A percentile compares a stretch with the other conserved stretches of the same genome.
phyloP scores from a whole-genome alignment of 2,329 filamentous ascomycete species.

The Meredithiella fracta region DNA sequence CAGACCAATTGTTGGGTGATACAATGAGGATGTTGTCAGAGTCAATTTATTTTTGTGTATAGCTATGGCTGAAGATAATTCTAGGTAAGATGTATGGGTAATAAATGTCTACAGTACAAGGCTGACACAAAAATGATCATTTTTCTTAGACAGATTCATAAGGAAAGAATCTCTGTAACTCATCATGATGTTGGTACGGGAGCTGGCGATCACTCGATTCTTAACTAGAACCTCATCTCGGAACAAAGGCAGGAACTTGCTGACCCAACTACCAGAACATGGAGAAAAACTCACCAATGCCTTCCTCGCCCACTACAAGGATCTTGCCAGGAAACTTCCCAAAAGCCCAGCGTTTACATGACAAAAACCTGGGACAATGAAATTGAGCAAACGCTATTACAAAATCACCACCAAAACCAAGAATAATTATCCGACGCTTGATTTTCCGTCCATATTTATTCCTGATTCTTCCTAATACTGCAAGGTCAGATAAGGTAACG shows the following conservation, averaged over 20 bases:
- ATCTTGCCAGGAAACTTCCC: constrained; percentile 5
- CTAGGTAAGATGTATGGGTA: not conserved
- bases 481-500: not conserved
- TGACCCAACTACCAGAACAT: not conserved
- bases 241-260: too few relatives aligned
- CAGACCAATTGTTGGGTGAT: too few relatives aligned
- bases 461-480: not conserved
- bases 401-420: not conserved
- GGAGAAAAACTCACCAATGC: not conserved
- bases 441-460: not conserved
- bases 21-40: too few relatives aligned
- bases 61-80: not conserved
- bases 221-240: too few relatives aligned
- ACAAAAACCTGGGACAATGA: constrained; percentile 1
- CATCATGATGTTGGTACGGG: too few relatives aligned
- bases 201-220: not conserved
- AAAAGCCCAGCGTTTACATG: constrained; percentile 4
- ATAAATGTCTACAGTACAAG: not conserved
- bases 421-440: not conserved
- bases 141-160: not conserved
- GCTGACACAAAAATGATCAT: not conserved
- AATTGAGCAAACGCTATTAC: not conserved
- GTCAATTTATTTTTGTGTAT: too few relatives aligned
- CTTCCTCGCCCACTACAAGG: constrained; percentile 6
- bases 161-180: not conserved